A percentile compares a stretch with the other conserved stretches of the same genome.
Evolutionary conservation across 2,329 filamentous ascomycete genomes (phyloP).

Genomic region (Phoma sp.): DNA sequence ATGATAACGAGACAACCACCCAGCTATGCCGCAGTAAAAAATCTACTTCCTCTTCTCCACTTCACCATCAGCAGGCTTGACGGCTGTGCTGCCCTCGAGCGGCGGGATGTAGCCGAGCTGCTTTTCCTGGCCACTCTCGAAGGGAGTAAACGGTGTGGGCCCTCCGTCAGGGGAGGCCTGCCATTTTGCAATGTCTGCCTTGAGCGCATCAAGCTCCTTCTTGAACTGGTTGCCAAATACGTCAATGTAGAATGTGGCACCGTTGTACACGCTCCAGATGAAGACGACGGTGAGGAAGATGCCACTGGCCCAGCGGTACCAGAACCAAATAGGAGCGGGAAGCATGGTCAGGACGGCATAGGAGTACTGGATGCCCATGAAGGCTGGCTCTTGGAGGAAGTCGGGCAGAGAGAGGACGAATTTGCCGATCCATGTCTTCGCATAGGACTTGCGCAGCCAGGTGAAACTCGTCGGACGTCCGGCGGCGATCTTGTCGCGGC

Average conservation of each 20-base stretch:
- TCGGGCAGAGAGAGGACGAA: conserved; percentile 81
- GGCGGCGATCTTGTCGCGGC: conserved; percentile 94
- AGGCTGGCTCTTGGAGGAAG: conserved; percentile 81
- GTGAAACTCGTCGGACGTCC: conserved; percentile 96
- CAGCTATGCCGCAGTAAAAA: no score
- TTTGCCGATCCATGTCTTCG: conserved; percentile 86
- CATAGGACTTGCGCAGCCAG: conserved; percentile 92
- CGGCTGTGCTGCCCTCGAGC: conserved; percentile 38
- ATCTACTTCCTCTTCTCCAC: conserved; percentile 31
- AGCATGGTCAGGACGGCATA: conserved; percentile 95
- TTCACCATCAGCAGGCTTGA: conserved; percentile 28
- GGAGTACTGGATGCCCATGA: conserved; percentile 94
- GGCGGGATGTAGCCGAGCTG: conserved; percentile 40
- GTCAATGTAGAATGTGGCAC: conserved; percentile 97
- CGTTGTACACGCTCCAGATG: conserved; percentile 94
- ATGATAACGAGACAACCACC: no score
- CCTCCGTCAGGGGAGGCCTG: conserved; percentile 58
- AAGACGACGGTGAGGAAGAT: conserved; percentile 84
- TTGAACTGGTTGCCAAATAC: conserved; percentile 97
- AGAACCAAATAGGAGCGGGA: conserved; percentile 94
- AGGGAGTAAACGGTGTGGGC: conserved; percentile 30
- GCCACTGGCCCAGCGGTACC: conserved; percentile 80
- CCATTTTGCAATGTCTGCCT: conserved; percentile 88
- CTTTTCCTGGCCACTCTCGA: conserved; percentile 29
- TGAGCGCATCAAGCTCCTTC: conserved; percentile 90